Evolutionary conservation across 2,329 filamentous ascomycete species (phyloP).

Genomic region (Arthroderma sp.): DNA sequence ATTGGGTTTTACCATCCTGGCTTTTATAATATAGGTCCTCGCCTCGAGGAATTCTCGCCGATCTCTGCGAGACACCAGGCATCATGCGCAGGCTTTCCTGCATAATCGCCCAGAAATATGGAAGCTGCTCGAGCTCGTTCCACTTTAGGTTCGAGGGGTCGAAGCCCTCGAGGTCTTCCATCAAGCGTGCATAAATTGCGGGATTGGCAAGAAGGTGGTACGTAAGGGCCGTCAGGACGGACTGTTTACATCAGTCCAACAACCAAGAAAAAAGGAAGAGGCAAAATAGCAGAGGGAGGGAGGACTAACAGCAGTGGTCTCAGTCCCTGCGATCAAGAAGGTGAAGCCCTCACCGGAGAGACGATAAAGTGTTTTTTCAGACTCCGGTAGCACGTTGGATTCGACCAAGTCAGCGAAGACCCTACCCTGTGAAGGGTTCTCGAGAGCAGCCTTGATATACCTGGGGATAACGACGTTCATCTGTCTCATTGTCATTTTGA

Average conservation of each 20-base stretch:
- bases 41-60: too few species aligned
- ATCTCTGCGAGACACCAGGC: constrained; percentile 14
- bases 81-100: constrained; percentile 27
- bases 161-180: constrained; percentile 9
- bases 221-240: not conserved
- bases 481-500: too few species aligned
- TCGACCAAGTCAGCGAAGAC: too few species aligned
- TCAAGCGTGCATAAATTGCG: not conserved
- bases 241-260: not conserved
- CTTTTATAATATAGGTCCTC: not conserved
- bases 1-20: not conserved
- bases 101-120: constrained; percentile 28
- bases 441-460: too few species aligned
- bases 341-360: constrained; percentile 21
- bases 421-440: too few species aligned
- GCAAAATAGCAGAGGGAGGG: not conserved
- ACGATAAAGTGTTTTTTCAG: constrained; percentile 25
- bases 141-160: constrained; percentile 16
- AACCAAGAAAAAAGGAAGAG: not conserved
- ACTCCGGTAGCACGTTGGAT: constrained; percentile 17
- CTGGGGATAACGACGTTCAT: too few species aligned
- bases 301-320: constrained; percentile 18
- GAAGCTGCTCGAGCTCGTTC: constrained; percentile 21
- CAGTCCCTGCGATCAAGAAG: constrained; percentile 21
- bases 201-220: constrained; percentile 6